phyloP scores from a whole-genome alignment of 2,329 filamentous ascomycete genomes.

The Penicillium frequentans region DNA sequence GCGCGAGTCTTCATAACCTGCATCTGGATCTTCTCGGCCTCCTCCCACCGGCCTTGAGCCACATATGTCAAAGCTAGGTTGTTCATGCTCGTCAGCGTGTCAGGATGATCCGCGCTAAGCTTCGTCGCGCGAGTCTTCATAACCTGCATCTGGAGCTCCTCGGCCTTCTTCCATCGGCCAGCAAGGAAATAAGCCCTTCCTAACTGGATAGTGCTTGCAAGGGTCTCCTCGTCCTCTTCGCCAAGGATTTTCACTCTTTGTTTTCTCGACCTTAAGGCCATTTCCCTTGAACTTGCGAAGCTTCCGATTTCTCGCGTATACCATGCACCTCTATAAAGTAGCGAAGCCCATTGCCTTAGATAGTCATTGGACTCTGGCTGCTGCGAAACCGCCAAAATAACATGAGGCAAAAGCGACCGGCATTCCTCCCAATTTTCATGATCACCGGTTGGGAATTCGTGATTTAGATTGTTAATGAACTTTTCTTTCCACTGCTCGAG shows the following conservation, averaged over 20 bases:
- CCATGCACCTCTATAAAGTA: not conserved
- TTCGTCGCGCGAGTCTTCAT: no score
- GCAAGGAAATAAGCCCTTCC: not conserved
- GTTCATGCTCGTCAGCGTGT: no score
- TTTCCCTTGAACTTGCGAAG: not conserved
- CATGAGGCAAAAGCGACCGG: conserved; percentile 26
- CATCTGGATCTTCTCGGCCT: no score
- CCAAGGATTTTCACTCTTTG: not conserved
- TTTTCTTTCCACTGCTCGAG: conserved; percentile 23
- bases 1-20: not conserved
- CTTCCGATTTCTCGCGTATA: not conserved
- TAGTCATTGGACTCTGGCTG: not conserved
- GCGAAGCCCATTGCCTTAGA: not conserved
- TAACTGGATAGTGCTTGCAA: not conserved
- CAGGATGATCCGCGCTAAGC: no score
- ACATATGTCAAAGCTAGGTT: no score
- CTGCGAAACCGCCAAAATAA: conserved; percentile 1
- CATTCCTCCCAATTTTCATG: conserved; percentile 27
- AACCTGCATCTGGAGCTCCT: not conserved
- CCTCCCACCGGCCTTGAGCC: no score
- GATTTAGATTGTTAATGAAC: conserved; percentile 19
- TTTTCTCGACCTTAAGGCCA: not conserved
- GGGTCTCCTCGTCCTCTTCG: not conserved
- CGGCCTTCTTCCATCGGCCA: not conserved
- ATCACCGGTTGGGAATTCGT: conserved; percentile 17